Percentiles rank a stretch among this genome's conserved stretches.
Evolutionary conservation across 2,329 filamentous ascomycete species (phyloP).

Genomic region (Ceratocystis ficicola): DNA sequence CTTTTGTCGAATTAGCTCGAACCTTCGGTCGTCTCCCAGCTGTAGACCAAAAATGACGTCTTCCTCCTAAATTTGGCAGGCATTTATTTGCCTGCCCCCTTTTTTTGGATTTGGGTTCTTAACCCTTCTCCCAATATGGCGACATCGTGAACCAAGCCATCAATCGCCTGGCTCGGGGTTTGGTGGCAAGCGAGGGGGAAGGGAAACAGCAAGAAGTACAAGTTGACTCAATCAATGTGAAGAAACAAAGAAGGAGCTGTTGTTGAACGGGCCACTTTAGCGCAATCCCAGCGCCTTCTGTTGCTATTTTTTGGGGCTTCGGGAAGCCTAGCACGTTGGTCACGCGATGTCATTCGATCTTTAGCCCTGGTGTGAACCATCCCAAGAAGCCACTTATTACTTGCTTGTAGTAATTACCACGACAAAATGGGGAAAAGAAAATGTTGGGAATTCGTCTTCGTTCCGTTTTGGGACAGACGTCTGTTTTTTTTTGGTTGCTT

Average conservation of each 20-base stretch:
- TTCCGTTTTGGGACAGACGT: neutral
- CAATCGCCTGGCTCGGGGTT: neutral
- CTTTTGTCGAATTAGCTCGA: neutral
- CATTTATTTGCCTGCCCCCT: neutral
- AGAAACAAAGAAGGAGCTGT: neutral
- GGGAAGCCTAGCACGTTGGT: constrained; percentile 10
- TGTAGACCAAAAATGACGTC: neutral
- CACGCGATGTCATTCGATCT: constrained; percentile 21
- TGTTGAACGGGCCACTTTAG: constrained; percentile 4
- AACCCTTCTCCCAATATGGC: neutral
- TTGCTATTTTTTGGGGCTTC: neutral
- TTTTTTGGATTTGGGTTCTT: neutral
- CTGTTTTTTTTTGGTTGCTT: neutral
- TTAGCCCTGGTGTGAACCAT: neutral
- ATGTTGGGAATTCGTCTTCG: neutral
- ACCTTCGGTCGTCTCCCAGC: neutral
- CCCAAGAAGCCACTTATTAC: neutral
- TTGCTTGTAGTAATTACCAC: neutral
- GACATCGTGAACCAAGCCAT: neutral
- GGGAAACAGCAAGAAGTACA: neutral
- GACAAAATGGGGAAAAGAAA: neutral
- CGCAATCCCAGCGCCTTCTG: neutral
- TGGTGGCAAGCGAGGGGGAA: neutral
- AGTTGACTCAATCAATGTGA: neutral
- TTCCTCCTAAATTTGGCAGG: neutral